Base-by-base conservation (phyloP, 1,139 yeast genomes). In the Tardiomyces digboiensis region DNA sequence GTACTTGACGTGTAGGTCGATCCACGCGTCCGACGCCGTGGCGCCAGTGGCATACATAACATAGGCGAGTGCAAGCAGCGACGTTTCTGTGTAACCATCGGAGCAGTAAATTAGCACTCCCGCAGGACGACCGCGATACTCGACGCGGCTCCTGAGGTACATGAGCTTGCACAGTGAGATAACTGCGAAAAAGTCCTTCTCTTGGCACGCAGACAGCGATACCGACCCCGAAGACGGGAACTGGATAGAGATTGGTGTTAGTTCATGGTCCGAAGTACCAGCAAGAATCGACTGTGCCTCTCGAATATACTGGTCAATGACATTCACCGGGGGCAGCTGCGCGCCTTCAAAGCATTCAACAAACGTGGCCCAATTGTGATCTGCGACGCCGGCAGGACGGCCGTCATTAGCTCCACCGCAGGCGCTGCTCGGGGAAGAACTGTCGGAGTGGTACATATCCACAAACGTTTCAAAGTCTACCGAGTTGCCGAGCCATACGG, bases 81-180 rank as follows among this genome's bases (percentile, higher is more conserved):
- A 80, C 49, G 89, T 83, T 59, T 89, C 97, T 0, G 97, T 87
- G 62, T 88, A 89, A 0, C 97, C 97, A 65, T 89, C 97, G 3
- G 85, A 76, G 58, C 96, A 88, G 59, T 81, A 82, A 14, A 88
- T 68, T 49, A 89, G 50, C 4, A 74, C 49, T 3, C 59, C 59
- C 1, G 59, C 56, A 8, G 52, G 52, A 16, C 44, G 36, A 23
- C 52, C 51, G 18, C 48, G 43, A 47, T 52, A 49, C 8, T 42
- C 42, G 22, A 53, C 57, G 14, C 47, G 45, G 26, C 60, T 49
- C 8, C 64, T 54, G 21, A 60, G 52, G 33, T 59, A 58, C 13
- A 62, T 53, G n/a, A 68, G 56, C 40, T 64, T 58, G 51, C 66
- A 62, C 40, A 62, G 44, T 26, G 54, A 55, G 21, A 59, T 47